Evolutionary conservation across 2,329 filamentous ascomycete species (phyloP).

Genomic region (Phyllosticta citriasiana): DNA sequence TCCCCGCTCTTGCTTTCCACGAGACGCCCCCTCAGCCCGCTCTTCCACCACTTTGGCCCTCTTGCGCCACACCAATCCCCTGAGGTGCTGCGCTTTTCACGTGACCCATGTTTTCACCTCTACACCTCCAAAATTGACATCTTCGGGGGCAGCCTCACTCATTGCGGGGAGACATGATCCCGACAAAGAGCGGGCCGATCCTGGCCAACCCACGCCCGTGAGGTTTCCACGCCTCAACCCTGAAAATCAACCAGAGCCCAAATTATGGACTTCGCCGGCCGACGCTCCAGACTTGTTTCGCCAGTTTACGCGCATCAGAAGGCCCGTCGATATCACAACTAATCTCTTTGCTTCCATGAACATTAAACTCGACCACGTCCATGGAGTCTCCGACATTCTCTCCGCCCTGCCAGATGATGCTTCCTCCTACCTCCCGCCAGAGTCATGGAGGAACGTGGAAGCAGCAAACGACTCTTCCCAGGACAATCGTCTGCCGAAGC

Average conservation of each 20-base stretch:
- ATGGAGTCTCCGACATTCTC: slow-evolving; percentile 31
- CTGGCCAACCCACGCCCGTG: slow-evolving; percentile 39
- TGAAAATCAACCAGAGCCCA: slow-evolving; percentile 19
- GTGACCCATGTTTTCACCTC: neutral
- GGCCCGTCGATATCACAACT: slow-evolving; percentile 31
- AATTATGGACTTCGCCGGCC: slow-evolving; percentile 24
- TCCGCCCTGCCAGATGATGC: slow-evolving; percentile 23
- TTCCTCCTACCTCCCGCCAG: slow-evolving; percentile 29
- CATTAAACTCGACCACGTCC: slow-evolving; percentile 27
- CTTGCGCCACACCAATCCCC: neutral
- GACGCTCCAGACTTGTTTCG: slow-evolving; percentile 6
- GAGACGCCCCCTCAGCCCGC: neutral
- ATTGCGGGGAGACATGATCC: slow-evolving; percentile 30
- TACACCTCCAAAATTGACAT: neutral
- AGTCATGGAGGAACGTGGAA: slow-evolving; percentile 21
- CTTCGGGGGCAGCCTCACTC: slow-evolving; percentile 20
- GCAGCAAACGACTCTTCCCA: slow-evolving; percentile 20
- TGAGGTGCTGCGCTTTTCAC: slow-evolving; percentile 2
- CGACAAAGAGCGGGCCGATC: slow-evolving; percentile 35
- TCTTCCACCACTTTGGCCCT: neutral
- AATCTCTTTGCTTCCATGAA: slow-evolving; percentile 34
- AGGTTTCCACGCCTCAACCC: slow-evolving; percentile 42
- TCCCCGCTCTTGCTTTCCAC: neutral
- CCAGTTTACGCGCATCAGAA: slow-evolving; percentile 33
- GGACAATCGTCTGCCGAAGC: slow-evolving; percentile 17